These are phyloP conservation scores for Aspergillus fumigatiaffinis DNA, from an alignment of 2,329 filamentous ascomycete species.

Conservation along the genomic window DNA sequence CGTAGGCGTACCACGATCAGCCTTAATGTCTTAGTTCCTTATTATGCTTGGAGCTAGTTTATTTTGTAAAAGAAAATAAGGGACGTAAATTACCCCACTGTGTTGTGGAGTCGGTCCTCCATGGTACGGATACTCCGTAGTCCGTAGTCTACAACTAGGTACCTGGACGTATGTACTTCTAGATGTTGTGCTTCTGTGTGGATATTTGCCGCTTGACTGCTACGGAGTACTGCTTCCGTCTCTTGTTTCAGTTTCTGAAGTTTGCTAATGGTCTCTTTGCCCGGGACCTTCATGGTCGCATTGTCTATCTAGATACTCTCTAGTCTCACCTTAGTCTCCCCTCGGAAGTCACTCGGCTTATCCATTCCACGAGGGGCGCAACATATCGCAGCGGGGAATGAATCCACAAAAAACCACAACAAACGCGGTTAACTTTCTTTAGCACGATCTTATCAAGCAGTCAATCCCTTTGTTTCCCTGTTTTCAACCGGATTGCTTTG, in stretches of 20 bases:
- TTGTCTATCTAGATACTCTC: neutral
- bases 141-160: too few species aligned
- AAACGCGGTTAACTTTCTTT: neutral
- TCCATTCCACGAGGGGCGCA: neutral
- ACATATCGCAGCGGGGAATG: conserved; percentile 3
- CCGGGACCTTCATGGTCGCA: neutral
- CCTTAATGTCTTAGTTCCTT: neutral
- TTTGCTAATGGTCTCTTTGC: neutral
- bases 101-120: too few species aligned
- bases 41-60: neutral
- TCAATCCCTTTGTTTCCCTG: neutral
- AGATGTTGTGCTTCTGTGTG: neutral
- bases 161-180: too few species aligned
- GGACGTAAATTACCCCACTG: neutral
- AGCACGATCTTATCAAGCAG: neutral
- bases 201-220: neutral
- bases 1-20: neutral
- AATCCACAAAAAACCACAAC: neutral
- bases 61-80: neutral
- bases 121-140: too few species aligned
- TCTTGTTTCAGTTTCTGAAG: neutral
- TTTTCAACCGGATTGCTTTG: neutral
- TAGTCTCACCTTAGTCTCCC: neutral
- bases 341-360: neutral
- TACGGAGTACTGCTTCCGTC: neutral